Percentiles rank a stretch among this genome's conserved stretches.
Evolutionary conservation across 169 alveolate species (phyloP).

Genomic region (Ophryocystis elektroscirrha): DNA sequence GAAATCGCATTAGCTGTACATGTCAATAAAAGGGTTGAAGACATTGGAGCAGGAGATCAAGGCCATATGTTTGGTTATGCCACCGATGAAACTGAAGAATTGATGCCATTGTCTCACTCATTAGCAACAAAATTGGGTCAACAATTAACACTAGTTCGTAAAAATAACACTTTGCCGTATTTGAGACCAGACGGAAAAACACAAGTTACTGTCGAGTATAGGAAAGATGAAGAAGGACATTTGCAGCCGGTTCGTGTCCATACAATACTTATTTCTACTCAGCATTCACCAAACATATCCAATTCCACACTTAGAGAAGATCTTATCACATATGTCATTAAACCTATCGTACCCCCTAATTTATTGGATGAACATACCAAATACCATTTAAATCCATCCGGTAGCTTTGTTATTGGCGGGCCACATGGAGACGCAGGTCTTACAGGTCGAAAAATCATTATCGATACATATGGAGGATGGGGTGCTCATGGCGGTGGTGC

Average conservation of each 20-base stretch:
- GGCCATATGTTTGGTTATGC: constrained; percentile 99
- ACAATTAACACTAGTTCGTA: constrained; percentile 71
- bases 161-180: constrained; percentile 59
- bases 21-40: constrained; percentile 57
- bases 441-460: constrained; percentile 93
- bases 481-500: constrained; percentile 99
- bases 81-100: constrained; percentile 82
- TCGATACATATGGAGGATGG: constrained; percentile 97
- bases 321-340: constrained; percentile 61
- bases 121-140: constrained; percentile 73
- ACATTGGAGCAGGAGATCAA: constrained; percentile 91
- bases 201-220: constrained; percentile 69
- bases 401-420: constrained; percentile 90
- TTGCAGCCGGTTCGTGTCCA: constrained; percentile 68
- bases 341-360: constrained; percentile 67
- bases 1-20: constrained; percentile 92
- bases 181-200: constrained; percentile 98
- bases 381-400: constrained; percentile 84
- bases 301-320: constrained; percentile 25
- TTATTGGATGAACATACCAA: constrained; percentile 71
- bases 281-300: constrained; percentile 42
- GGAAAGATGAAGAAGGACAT: constrained; percentile 36
- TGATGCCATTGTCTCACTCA: constrained; percentile 89
- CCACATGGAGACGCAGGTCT: constrained; percentile 99
- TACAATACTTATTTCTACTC: constrained; percentile 71